Conservation (phyloP, 768 basidiomycete genomes). For the Antrodiella citrinella region DNA sequence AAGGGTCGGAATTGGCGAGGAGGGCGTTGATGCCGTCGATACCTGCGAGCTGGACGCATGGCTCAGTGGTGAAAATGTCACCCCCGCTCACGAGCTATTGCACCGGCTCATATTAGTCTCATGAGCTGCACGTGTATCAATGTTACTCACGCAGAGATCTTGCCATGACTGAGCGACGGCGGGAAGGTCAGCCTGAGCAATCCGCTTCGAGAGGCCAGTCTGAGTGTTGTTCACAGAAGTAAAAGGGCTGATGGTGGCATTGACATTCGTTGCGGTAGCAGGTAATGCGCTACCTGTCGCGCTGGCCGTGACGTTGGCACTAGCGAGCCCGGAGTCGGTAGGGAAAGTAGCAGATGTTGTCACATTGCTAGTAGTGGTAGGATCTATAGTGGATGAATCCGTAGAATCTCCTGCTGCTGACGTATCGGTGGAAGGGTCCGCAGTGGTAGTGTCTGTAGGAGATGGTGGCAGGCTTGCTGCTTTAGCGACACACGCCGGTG, state of each 20-base stretch:
- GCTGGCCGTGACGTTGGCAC: neutral
- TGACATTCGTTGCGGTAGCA: neutral
- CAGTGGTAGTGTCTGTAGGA: neutral
- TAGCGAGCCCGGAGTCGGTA: neutral
- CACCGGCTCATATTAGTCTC: neutral
- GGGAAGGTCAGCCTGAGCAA: conserved; percentile 28
- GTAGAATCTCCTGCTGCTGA: neutral
- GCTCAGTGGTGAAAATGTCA: conserved; percentile 30
- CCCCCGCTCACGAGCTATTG: conserved; percentile 26
- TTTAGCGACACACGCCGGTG: neutral
- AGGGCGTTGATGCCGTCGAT: conserved; percentile 33
- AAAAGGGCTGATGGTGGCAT: neutral
- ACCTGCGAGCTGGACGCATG: conserved; percentile 36
- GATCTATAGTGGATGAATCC: neutral
- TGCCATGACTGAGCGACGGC: conserved; percentile 36
- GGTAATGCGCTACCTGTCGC: conserved; percentile 2
- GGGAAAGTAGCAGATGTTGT: neutral
- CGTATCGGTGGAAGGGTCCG: neutral
- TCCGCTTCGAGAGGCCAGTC: conserved; percentile 13
- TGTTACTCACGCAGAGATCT: conserved; percentile 30
- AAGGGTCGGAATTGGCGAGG: conserved; percentile 36
- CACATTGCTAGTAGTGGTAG: neutral
- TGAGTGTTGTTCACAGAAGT: neutral
- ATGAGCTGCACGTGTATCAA: too few relatives aligned
- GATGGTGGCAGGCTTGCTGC: neutral